Evolutionary conservation across 179 eudicot species (phyloP), one percentile per base, ranked within the genome.

Genomic region (Actinidia arguta): DNA sequence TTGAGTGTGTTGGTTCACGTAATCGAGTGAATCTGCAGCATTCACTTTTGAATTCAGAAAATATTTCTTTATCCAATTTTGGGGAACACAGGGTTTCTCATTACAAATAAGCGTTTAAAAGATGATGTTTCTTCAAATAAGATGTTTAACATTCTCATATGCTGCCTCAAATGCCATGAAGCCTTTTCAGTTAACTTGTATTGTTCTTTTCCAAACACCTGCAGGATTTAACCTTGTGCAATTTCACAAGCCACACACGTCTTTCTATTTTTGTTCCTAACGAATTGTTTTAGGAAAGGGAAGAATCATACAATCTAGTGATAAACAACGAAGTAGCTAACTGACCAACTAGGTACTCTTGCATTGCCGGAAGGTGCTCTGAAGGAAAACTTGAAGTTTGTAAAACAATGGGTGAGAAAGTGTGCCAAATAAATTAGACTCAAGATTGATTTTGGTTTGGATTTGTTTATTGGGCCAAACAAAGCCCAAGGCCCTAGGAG

Each of bases 161-260:
- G 39, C 31, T 55, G n/a, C 22, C 77, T 73, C 61, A 51, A 73
- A 50, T 73, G 61, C 61, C 8, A n/a, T n/a, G n/a, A n/a, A n/a
- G n/a, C n/a, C n/a, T 51, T 3, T 73, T 51, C 22, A 13, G 5
- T 50, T 11, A 6, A 12, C 44, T 17, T 14, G 3, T 42, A 4
- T 44, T 69, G 62, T n/a, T 72, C 52, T n/a, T 72, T 52, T 25
- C 50, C 36, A 46, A 46, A 39, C 56, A 48, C 25, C 5, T 72
- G 36, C 73, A 42, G 42, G 12, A 18, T 0, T 6, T 8, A 22
- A 47, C 75, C 31, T 44, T 47, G 46, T 9, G n/a, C 16, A 46
- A 14, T 71, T 7, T 71, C 54, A 22, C 44, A 39, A 36, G 55
- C 75, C 44, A 51, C 22, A 25, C 7, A 74, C 17, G 46, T 31